Conservation (phyloP, 495 filamentous ascomycete genomes). For the Xylaria cubensis region DNA sequence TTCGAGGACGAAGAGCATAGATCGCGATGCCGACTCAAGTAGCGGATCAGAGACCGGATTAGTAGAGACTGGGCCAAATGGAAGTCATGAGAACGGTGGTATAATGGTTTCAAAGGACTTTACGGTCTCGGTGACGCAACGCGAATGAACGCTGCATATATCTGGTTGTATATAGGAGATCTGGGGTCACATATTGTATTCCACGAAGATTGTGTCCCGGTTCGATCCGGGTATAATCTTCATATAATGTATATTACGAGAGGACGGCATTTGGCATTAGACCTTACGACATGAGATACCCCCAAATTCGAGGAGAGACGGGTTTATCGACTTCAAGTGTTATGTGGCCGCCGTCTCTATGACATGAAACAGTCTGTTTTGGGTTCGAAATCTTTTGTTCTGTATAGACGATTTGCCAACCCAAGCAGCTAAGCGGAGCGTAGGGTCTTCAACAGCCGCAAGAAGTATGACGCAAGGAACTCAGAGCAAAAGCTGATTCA, state of each 20-base stretch:
- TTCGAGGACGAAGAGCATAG: conserved; percentile 3
- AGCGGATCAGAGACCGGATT: conserved; percentile 16
- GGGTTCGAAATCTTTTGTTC: neutral
- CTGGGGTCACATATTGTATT: neutral
- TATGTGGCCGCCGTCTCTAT: neutral
- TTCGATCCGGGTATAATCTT: neutral
- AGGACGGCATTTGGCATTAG: neutral
- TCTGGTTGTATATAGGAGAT: neutral
- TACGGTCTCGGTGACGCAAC: conserved; percentile 24
- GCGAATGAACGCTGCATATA: conserved; percentile 6
- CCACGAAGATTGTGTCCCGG: neutral
- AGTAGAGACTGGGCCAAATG: neutral
- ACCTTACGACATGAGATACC: conserved; percentile 15
- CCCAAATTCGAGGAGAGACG: neutral
- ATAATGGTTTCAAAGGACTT: conserved; percentile 26
- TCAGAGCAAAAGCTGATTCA: neutral
- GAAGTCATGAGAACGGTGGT: neutral
- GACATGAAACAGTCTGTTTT: neutral
- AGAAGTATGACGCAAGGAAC: neutral
- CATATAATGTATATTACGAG: conserved; percentile 20
- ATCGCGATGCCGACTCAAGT: conserved; percentile 17
- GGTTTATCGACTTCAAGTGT: neutral
- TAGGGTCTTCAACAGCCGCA: neutral
- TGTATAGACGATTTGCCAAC: neutral
- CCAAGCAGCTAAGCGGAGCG: neutral